Conservation (phyloP, 2,329 filamentous ascomycete species). For the Penicillium sp. region DNA sequence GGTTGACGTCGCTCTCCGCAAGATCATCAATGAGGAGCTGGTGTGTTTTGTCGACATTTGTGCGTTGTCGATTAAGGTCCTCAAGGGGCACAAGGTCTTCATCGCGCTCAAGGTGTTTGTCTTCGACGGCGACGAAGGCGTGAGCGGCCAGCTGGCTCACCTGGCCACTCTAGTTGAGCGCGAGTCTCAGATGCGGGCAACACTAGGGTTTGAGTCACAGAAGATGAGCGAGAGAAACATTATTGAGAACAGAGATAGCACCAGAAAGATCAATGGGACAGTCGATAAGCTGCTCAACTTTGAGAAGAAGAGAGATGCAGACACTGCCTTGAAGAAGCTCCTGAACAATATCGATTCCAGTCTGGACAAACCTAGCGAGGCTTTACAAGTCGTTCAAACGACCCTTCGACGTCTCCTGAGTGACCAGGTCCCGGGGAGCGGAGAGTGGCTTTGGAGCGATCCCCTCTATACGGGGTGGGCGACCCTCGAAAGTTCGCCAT, state of each 20-base stretch:
- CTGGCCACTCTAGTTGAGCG: conserved; percentile 21
- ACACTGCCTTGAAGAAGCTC: conserved; percentile 4
- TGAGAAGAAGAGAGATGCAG: conserved; percentile 12
- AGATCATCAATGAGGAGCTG: conserved; percentile 22
- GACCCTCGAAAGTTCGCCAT: not conserved
- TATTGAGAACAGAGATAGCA: conserved; percentile 9
- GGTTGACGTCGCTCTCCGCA: conserved; percentile 19
- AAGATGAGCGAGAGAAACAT: conserved; percentile 19
- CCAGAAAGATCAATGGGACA: conserved; percentile 9
- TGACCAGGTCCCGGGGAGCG: conserved; percentile 9
- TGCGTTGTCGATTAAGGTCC: conserved; percentile 20
- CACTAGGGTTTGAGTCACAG: conserved; percentile 21
- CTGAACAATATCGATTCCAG: conserved; percentile 8
- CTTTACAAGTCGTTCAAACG: conserved; percentile 1
- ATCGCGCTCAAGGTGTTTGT: conserved; percentile 22
- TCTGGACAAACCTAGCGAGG: conserved; percentile 11
- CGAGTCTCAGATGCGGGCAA: conserved; percentile 23
- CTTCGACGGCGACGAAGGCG: conserved; percentile 24
- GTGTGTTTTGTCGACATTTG: conserved; percentile 23
- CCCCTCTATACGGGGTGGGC: not conserved
- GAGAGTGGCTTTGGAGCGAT: conserved; percentile 3
- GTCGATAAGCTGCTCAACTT: conserved; percentile 12
- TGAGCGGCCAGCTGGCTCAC: conserved; percentile 18
- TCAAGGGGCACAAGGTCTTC: conserved; percentile 20
- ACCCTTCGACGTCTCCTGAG: conserved; percentile 1